A percentile compares a stretch with the other conserved stretches of the same genome.
phyloP scores from a whole-genome alignment of 129 eudicot genomes.

The Sambucus nigra region DNA sequence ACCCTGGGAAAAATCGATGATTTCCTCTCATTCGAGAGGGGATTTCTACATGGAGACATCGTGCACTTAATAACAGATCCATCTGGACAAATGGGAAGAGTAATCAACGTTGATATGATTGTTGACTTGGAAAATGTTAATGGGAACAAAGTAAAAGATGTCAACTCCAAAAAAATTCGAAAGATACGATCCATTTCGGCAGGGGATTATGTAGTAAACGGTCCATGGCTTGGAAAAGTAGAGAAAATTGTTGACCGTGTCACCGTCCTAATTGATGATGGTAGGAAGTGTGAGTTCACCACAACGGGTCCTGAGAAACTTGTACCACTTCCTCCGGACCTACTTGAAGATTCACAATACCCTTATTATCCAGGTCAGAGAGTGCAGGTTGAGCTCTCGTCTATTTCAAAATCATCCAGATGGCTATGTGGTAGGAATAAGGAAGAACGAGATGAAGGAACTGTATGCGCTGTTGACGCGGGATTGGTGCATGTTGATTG shows the following conservation, averaged over 20 bases:
- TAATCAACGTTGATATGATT: constrained; percentile 36
- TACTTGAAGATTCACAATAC: constrained; percentile 66
- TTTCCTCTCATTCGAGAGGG: constrained; percentile 73
- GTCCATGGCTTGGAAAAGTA: constrained; percentile 84
- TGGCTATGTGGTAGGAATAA: constrained; percentile 69
- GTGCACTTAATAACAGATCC: constrained; percentile 47
- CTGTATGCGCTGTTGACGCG: constrained; percentile 56
- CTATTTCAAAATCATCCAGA: constrained; percentile 30
- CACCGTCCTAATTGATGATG: constrained; percentile 67
- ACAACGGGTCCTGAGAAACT: constrained; percentile 43
- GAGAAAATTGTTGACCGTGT: constrained; percentile 50
- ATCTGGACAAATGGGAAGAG: constrained; percentile 58
- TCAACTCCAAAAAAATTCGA: constrained; percentile 40
- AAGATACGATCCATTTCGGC: constrained; percentile 50
- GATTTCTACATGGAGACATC: constrained; percentile 53
- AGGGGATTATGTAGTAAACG: constrained; percentile 56
- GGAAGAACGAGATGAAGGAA: constrained; percentile 44
- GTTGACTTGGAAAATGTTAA: constrained; percentile 67
- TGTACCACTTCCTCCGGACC: constrained; percentile 42
- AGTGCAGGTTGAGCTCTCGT: constrained; percentile 38
- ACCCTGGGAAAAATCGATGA: constrained; percentile 75
- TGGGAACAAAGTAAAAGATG: constrained; percentile 38
- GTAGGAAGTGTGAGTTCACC: constrained; percentile 44
- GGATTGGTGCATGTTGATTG: constrained; percentile 70
- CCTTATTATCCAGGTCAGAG: constrained; percentile 89